Conservation (phyloP, 176 grass and related monocot species). For the Hordeum vulgare region MorexV3_pseudomolecules_assembly NC_058524.1:296610776-296611275, state of each 20-base stretch:
- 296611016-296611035: background rate
- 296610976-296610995: background rate
- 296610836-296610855: background rate
- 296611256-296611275: background rate
- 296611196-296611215: background rate
- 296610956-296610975: background rate
- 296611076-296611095: too few species aligned
- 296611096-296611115: too few species aligned
- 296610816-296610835: background rate
- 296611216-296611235: background rate
- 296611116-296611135: too few species aligned
- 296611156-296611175: too few species aligned
- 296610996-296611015: background rate
- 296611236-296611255: background rate
- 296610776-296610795: slow-evolving; percentile 11
- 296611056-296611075: background rate
- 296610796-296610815: background rate
- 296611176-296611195: background rate
- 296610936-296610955: background rate
- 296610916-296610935: background rate
- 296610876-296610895: background rate
- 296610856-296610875: background rate
- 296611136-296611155: too few species aligned
- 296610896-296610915: background rate
- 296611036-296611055: background rate